phyloP scores from a whole-genome alignment of 139 green algal species.

The Auxenochlorella pyrenoidosa region DNA sequence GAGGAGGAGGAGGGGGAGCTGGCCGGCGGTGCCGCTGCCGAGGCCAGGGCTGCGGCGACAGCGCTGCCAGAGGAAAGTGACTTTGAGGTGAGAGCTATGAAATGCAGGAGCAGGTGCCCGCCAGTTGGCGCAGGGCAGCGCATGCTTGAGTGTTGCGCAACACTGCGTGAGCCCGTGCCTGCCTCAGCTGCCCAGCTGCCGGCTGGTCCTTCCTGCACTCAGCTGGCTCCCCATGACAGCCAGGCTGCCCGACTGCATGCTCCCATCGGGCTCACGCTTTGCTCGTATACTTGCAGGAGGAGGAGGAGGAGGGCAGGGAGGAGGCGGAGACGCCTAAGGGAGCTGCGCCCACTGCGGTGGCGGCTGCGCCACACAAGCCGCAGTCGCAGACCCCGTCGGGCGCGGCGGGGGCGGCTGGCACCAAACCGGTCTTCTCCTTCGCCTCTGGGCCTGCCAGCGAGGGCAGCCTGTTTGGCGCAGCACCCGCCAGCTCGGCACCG shows the following conservation, averaged over 20 bases:
- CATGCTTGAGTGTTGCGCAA: too few relatives aligned
- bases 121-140: not conserved
- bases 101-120: not conserved
- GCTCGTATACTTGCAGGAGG: not conserved
- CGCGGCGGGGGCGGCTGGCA: not conserved
- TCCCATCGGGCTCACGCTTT: too few relatives aligned
- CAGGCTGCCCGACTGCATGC: not conserved
- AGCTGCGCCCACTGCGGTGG: not conserved
- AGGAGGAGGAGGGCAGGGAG: constrained; percentile 23
- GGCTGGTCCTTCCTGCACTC: not conserved
- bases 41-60: constrained; percentile 25
- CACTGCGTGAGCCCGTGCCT: not conserved
- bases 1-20: not conserved
- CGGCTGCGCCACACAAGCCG: not conserved
- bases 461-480: not conserved
- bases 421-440: constrained; percentile 24
- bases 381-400: too few relatives aligned
- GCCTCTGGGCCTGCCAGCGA: not conserved
- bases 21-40: not conserved
- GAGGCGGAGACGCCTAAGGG: not conserved
- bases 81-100: not conserved
- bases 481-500: not conserved
- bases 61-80: constrained; percentile 36
- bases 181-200: not conserved
- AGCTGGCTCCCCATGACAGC: not conserved